A percentile compares a stretch with the other conserved stretches of the same genome.
Evolutionary conservation across 345 rosid genomes (phyloP).

Genomic region (Arabis hirsuta): DNA sequence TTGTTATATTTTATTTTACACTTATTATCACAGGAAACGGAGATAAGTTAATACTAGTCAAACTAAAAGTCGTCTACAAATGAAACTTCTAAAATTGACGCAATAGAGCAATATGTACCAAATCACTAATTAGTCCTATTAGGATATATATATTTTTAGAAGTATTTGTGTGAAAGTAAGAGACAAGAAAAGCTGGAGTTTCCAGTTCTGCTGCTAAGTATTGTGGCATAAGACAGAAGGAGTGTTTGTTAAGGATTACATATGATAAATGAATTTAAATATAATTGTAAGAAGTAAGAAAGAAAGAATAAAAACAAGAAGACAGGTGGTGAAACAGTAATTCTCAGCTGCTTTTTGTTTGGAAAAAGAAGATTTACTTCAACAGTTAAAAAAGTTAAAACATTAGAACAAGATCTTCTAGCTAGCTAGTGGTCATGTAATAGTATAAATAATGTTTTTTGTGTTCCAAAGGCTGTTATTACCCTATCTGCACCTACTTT

Average conservation of each 20-base stretch:
- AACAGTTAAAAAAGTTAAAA: constrained; percentile 33
- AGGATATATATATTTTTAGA: neutral
- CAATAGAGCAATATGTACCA: neutral
- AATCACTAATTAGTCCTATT: neutral
- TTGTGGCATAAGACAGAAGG: constrained; percentile 33
- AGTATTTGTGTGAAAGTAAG: constrained; percentile 15
- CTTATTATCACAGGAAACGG: constrained; percentile 12
- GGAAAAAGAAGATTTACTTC: constrained; percentile 30
- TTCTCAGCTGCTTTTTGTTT: constrained; percentile 23
- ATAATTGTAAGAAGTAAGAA: neutral
- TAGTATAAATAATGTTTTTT: constrained; percentile 22
- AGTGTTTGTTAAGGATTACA: constrained; percentile 36
- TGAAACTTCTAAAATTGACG: constrained; percentile 15
- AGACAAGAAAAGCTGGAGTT: constrained; percentile 39
- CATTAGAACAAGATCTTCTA: constrained; percentile 36
- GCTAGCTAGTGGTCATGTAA: constrained; percentile 13
- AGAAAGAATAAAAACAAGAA: constrained; percentile 17
- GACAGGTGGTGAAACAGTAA: constrained; percentile 38
- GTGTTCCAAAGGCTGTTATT: constrained; percentile 36
- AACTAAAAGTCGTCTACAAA: constrained; percentile 14
- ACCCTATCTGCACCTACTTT: constrained; percentile 34
- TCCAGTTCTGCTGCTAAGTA: constrained; percentile 30
- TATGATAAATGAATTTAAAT: constrained; percentile 8
- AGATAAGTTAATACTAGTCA: constrained; percentile 1
- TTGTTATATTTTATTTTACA: neutral